These are phyloP conservation scores for Saccharum spontaneum DNA, from an alignment of 176 grass and related monocot species.

Conservation along the genomic window DNA sequence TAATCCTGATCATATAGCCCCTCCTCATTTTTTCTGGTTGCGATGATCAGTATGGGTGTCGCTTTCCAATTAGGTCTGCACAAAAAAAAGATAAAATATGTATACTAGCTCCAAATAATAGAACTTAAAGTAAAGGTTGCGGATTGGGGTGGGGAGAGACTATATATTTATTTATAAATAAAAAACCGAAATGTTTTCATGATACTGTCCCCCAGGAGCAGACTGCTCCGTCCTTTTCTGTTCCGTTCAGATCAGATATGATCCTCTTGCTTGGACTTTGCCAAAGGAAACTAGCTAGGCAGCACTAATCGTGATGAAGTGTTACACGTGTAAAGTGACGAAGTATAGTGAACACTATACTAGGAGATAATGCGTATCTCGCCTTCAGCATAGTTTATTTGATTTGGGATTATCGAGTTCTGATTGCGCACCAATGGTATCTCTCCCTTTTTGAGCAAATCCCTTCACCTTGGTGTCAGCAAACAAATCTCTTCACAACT, in stretches of 20 bases:
- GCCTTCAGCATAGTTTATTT: not conserved
- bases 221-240: no score
- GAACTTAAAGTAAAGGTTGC: not conserved
- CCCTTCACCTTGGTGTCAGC: not conserved
- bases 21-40: not conserved
- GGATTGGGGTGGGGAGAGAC: not conserved
- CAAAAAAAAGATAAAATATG: not conserved
- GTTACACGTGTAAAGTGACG: conserved; percentile 33
- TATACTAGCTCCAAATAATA: conserved; percentile 9
- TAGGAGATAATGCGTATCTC: not conserved
- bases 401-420: not conserved
- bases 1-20: not conserved
- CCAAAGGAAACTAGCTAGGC: no score
- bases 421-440: not conserved
- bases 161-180: not conserved
- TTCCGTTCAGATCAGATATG: no score
- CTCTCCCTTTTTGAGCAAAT: not conserved
- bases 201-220: not conserved
- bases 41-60: not conserved
- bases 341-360: not conserved
- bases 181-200: not conserved
- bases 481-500: not conserved
- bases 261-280: no score
- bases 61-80: not conserved
- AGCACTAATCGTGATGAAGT: not conserved